Conservation (phyloP, 1,284 basidiomycete genomes). For the Leccinum laetum region DNA sequence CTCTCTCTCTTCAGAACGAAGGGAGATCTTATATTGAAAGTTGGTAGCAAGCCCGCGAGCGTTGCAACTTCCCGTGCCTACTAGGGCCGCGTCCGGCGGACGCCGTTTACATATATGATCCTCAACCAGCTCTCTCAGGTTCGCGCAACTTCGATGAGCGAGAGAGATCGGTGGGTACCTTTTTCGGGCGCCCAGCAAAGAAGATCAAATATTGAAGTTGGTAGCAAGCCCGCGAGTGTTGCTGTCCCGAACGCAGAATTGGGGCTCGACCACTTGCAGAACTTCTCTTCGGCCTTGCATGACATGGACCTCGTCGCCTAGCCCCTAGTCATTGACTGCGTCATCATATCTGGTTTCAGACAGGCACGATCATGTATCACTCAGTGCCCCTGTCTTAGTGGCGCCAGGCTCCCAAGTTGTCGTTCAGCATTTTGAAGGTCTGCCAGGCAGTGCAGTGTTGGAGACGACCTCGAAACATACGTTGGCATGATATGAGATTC, state of each 20-base stretch:
- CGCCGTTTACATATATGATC: too few relatives aligned
- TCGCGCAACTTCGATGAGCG: too few relatives aligned
- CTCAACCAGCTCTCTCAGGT: too few relatives aligned
- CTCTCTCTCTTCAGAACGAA: too few relatives aligned
- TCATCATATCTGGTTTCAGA: conserved; percentile 58
- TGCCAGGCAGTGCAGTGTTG: background rate
- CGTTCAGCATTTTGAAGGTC: conserved; percentile 50
- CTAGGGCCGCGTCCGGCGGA: too few relatives aligned
- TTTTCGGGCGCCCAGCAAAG: too few relatives aligned
- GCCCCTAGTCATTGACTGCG: conserved; percentile 40
- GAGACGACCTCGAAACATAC: conserved; percentile 26
- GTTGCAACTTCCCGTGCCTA: too few relatives aligned
- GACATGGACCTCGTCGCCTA: conserved; percentile 44
- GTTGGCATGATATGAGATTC: conserved; percentile 64
- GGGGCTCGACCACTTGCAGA: conserved; percentile 4
- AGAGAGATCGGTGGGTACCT: too few relatives aligned
- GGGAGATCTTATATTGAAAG: too few relatives aligned
- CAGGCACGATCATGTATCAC: conserved; percentile 58
- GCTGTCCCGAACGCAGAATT: conserved; percentile 14
- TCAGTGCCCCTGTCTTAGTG: conserved; percentile 46
- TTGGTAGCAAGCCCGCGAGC: too few relatives aligned
- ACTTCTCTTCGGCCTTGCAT: conserved; percentile 49
- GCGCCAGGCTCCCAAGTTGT: conserved; percentile 6
- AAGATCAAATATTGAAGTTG: too few relatives aligned
- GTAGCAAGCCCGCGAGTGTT: too few relatives aligned